Evolutionary conservation across 148 eudicot species (phyloP).

Genomic region (Vaccinium vitisidaea): DNA sequence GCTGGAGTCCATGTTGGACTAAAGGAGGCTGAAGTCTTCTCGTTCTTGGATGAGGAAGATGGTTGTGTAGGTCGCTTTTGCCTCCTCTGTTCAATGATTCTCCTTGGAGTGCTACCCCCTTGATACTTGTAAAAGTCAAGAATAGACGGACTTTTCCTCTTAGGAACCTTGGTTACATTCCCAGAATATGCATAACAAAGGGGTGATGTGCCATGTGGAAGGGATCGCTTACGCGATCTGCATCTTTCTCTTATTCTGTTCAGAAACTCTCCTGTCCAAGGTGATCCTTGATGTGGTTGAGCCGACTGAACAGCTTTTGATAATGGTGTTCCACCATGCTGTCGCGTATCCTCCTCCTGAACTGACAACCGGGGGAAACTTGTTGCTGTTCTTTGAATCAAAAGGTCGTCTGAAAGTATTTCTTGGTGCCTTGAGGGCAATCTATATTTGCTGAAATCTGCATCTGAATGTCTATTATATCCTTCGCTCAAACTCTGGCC

Average conservation of each 20-base stretch:
- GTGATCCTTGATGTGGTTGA: slow-evolving; percentile 66
- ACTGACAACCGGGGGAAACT: slow-evolving; percentile 26
- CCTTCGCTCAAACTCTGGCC: slow-evolving; percentile 28
- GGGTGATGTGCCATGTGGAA: slow-evolving; percentile 46
- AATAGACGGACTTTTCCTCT: slow-evolving; percentile 85
- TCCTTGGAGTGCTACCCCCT: slow-evolving; percentile 55
- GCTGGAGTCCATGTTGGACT: slow-evolving; percentile 57
- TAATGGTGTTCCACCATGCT: slow-evolving; percentile 55
- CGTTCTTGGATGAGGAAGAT: slow-evolving; percentile 37
- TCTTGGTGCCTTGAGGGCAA: slow-evolving; percentile 28
- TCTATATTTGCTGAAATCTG: slow-evolving; percentile 25
- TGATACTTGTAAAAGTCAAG: slow-evolving; percentile 73
- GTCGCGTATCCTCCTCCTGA: slow-evolving; percentile 33
- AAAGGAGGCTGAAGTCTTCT: slow-evolving; percentile 38
- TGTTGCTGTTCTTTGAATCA: slow-evolving; percentile 28
- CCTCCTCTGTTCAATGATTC: slow-evolving; percentile 41
- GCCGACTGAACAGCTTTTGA: slow-evolving; percentile 64
- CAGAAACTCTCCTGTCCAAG: slow-evolving; percentile 92
- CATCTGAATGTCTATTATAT: slow-evolving; percentile 25
- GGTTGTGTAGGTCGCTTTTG: slow-evolving; percentile 43
- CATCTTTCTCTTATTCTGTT: slow-evolving; percentile 84
- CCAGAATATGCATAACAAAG: slow-evolving; percentile 33
- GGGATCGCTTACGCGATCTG: slow-evolving; percentile 56
- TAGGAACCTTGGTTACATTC: slow-evolving; percentile 40
- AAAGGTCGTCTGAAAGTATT: slow-evolving; percentile 23